Conservation (phyloP, 179 eudicot genomes). For the Silene vulgaris region DNA sequence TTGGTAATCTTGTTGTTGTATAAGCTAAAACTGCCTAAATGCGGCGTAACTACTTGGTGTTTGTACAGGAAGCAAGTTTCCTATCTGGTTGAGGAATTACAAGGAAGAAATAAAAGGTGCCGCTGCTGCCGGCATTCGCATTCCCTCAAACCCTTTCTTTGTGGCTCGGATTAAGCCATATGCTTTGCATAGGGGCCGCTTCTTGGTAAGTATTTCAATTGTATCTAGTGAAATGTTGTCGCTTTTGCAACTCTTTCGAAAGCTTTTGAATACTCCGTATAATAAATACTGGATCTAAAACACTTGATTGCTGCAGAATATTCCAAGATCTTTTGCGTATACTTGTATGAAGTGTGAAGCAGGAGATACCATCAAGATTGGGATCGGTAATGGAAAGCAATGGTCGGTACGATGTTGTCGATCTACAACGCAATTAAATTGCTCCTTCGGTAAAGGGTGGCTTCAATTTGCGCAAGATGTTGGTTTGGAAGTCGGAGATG, state of each 20-base stretch:
- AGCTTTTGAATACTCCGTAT: too few relatives aligned
- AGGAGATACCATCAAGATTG: not conserved
- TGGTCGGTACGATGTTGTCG: not conserved
- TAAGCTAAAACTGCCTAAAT: too few relatives aligned
- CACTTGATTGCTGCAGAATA: not conserved
- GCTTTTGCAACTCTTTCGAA: too few relatives aligned
- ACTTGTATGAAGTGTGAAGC: not conserved
- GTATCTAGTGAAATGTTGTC: not conserved
- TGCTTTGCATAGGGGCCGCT: not conserved
- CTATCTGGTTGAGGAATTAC: slow-evolving; percentile 7
- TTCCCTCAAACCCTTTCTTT: slow-evolving; percentile 28
- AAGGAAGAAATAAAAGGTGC: not conserved
- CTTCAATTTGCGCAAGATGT: not conserved
- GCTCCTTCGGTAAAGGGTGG: not conserved
- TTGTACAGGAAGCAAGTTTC: not conserved
- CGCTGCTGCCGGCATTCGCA: not conserved
- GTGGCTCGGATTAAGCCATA: slow-evolving; percentile 4
- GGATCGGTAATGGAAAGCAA: not conserved
- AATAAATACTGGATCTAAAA: not conserved
- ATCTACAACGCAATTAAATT: not conserved
- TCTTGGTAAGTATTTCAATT: slow-evolving; percentile 23
- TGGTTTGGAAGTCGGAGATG: not conserved
- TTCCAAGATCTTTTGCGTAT: not conserved
- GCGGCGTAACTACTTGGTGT: not conserved
- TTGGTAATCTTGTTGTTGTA: too few relatives aligned